A percentile compares a stretch with the other conserved stretches of the same genome.
These are phyloP conservation scores for Trypanosoma platydactyli DNA, from an alignment of 208 protist genomes.

Conservation along the genomic window DNA sequence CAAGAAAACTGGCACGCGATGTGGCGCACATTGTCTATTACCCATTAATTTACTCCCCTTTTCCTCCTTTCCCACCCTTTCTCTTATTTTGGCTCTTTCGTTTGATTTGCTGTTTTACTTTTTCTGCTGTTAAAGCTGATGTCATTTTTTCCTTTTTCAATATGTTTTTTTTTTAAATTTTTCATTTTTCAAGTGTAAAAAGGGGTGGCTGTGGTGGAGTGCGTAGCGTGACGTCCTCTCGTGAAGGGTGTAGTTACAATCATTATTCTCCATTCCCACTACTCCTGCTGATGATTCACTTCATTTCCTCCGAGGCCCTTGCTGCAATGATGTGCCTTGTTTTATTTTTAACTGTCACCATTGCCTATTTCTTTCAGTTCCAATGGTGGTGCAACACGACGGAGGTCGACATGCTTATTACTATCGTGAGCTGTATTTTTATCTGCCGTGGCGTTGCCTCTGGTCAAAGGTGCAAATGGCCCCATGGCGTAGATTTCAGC, in stretches of 20 bases:
- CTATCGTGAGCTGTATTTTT: conserved; percentile 33
- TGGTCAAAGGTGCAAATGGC: conserved; percentile 65
- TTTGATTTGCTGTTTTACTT: neutral
- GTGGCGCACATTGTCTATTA: neutral
- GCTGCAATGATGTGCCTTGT: conserved; percentile 36
- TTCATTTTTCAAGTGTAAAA: too few relatives aligned
- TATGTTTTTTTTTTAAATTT: too few relatives aligned
- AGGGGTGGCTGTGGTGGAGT: too few relatives aligned
- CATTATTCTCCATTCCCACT: conserved; percentile 1
- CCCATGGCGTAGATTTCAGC: conserved; percentile 47
- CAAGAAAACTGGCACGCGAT: too few relatives aligned
- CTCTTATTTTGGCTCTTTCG: neutral
- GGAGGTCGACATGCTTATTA: conserved; percentile 14
- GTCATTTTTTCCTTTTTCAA: too few relatives aligned
- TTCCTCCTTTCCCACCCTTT: too few relatives aligned
- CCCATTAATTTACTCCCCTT: neutral
- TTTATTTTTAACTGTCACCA: conserved; percentile 26
- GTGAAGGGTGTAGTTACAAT: too few relatives aligned
- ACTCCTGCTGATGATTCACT: conserved; percentile 57
- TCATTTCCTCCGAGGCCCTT: conserved; percentile 54
- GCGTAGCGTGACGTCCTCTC: too few relatives aligned
- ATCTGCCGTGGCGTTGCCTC: conserved; percentile 48
- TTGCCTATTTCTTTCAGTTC: conserved; percentile 15
- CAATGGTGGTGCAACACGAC: conserved; percentile 10
- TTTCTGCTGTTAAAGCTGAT: too few relatives aligned